Base-by-base conservation (phyloP, 2,329 filamentous ascomycete genomes). In the Pseudogymnoascus sp. region DNA sequence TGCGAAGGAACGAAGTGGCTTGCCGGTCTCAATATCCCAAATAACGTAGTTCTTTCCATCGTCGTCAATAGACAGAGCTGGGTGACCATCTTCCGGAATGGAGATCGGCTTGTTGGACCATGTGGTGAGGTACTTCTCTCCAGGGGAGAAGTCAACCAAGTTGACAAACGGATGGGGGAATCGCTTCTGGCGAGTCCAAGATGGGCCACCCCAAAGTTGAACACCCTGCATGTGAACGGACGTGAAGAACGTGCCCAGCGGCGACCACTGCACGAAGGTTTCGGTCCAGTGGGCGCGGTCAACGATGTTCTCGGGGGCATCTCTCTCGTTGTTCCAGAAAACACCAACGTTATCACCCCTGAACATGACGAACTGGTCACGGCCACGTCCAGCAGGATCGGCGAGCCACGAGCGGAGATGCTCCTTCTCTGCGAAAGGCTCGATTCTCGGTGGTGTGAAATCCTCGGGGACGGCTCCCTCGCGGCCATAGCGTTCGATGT, bases 31-130 rank as follows among this genome's bases (percentile, higher is more conserved):
- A 66, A 97, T 88, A 73, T 97, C 93, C 95, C 95, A 99, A 73
- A 99, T 93, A 73, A 99, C 89, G 77, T 97, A 97, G 83, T 97
- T 97, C 83, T 97, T 97, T 76, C 95, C 95, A 71, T 99, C 93
- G 73, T 99, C 95, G 72, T 97, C 95, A 65, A 92, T 81, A 3
- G 90, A 87, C 61, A 97, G 82, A n/a, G 89, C 81, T 2, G 90
- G 88, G 75, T 96, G 89, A 68, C 90, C 89, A 68, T 87, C 87
- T 70, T 97, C 95, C 65, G 95, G 90, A 64, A 99, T 91, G 65
- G 89, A 86, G 72, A 99, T 96, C 24, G 95, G 92, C 61, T 91
- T 86, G 77, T 93, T 91, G 61, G 95, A 97, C 95, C 95, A 99
- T 63, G 95, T 97, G 63, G 93, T 93, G 63, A 99, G 76, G 78